phyloP scores from a whole-genome alignment of 345 rosid genomes.

The Geranium rotundifolium region DNA sequence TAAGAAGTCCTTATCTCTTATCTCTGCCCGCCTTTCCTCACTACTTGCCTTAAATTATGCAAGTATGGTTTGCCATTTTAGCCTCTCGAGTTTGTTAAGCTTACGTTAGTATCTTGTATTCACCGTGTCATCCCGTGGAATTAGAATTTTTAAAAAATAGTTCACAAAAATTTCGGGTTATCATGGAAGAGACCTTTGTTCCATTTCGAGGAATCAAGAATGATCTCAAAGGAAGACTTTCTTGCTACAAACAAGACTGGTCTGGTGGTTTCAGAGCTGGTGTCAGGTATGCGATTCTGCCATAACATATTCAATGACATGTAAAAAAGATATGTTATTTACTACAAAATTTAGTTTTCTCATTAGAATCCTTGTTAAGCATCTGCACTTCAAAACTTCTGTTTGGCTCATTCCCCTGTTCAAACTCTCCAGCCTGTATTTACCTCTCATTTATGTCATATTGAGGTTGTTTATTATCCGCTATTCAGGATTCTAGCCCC shows the following conservation, averaged over 20 bases:
- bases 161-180: conserved; percentile 16
- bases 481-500: conserved; percentile 58
- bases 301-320: not conserved
- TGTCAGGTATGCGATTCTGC: conserved; percentile 33
- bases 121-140: conserved; percentile 7
- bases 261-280: conserved; percentile 56
- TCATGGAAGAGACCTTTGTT: conserved; percentile 75
- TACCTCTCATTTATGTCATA: not conserved
- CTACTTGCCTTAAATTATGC: conserved; percentile 1
- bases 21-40: not conserved
- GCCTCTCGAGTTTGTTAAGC: conserved; percentile 47
- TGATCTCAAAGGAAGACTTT: conserved; percentile 53
- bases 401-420: not conserved
- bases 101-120: conserved; percentile 11
- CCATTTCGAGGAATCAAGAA: conserved; percentile 69
- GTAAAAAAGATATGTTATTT: not conserved
- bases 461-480: conserved; percentile 13
- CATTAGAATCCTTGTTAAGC: conserved; percentile 2
- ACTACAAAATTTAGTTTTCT: not conserved
- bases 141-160: not conserved
- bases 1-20: not conserved
- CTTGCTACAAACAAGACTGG: conserved; percentile 79
- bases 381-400: not conserved
- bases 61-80: conserved; percentile 18
- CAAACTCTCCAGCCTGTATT: not conserved